Evolutionary conservation across 805 yeast genomes (phyloP).

Genomic region (Deakozyma indianensis): DNA sequence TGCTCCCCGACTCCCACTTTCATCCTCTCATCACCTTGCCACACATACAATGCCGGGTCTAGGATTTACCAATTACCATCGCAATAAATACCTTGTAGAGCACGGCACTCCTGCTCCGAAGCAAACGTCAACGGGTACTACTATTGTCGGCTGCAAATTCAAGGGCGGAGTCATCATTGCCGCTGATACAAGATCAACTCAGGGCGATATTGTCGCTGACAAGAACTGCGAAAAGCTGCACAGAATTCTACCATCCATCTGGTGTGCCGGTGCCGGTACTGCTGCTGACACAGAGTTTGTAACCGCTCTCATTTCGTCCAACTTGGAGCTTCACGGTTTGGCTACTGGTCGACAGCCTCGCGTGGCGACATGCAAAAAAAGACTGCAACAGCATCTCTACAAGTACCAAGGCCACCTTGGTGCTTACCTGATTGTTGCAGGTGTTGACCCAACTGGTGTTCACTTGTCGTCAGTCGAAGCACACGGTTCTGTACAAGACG

Average conservation of each 20-base stretch:
- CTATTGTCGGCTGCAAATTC: slow-evolving; percentile 92
- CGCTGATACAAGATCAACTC: slow-evolving; percentile 97
- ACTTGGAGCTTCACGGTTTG: slow-evolving; percentile 78
- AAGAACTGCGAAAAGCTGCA: slow-evolving; percentile 95
- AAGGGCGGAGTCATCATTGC: slow-evolving; percentile 94
- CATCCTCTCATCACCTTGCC: too few relatives aligned
- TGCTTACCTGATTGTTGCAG: slow-evolving; percentile 96
- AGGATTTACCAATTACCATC: slow-evolving; percentile 83
- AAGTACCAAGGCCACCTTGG: slow-evolving; percentile 96
- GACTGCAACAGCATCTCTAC: slow-evolving; percentile 89
- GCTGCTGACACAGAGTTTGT: slow-evolving; percentile 99
- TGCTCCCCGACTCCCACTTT: too few relatives aligned
- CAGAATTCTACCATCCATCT: slow-evolving; percentile 74
- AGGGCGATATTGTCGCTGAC: slow-evolving; percentile 94
- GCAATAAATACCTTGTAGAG: slow-evolving; percentile 62
- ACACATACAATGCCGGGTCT: slow-evolving; percentile 60
- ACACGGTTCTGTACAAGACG: slow-evolving; percentile 95
- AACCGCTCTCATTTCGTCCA: slow-evolving; percentile 82
- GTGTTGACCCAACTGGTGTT: slow-evolving; percentile 92
- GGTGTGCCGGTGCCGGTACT: slow-evolving; percentile 99
- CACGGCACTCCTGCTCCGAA: slow-evolving; percentile 67
- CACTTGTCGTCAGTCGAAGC: slow-evolving; percentile 90
- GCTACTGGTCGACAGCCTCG: slow-evolving; percentile 79
- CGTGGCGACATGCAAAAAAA: slow-evolving; percentile 83
- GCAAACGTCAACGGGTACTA: slow-evolving; percentile 98